phyloP scores from a whole-genome alignment of 2,329 filamentous ascomycete genomes.

The Amphichorda felina region DNA sequence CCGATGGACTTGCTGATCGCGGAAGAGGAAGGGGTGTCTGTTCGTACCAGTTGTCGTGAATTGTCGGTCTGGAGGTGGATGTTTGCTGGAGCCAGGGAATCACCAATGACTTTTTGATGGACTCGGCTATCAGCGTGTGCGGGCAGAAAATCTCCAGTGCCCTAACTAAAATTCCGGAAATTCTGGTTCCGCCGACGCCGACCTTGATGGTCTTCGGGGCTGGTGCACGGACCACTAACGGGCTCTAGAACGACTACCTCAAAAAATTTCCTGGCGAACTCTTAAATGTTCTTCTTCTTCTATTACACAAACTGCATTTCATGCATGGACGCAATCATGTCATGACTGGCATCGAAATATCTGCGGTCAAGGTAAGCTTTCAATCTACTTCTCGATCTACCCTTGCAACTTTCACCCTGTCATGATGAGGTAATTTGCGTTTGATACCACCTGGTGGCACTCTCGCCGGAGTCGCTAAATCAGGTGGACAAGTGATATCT shows the following conservation, averaged over 20 bases:
- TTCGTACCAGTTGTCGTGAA: slow-evolving; percentile 27
- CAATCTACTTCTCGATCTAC: slow-evolving; percentile 4
- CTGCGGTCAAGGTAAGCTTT: slow-evolving; percentile 1
- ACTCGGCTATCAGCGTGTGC: slow-evolving; percentile 24
- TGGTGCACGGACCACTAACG: slow-evolving; percentile 1
- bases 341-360: not conserved
- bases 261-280: not conserved
- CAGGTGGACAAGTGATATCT: slow-evolving; percentile 71
- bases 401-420: slow-evolving; percentile 9
- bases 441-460: slow-evolving; percentile 78
- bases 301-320: not conserved
- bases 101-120: slow-evolving; percentile 26
- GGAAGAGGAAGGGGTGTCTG: slow-evolving; percentile 12
- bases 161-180: slow-evolving; percentile 25
- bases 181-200: slow-evolving; percentile 13
- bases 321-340: not conserved
- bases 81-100: slow-evolving; percentile 23
- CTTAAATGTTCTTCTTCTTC: not conserved
- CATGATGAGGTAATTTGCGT: slow-evolving; percentile 99
- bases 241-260: not conserved
- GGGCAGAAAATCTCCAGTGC: slow-evolving; percentile 27
- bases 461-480: slow-evolving; percentile 84
- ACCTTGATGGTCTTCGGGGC: not conserved
- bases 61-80: slow-evolving; percentile 23
- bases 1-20: not conserved